Evolutionary conservation across 495 filamentous ascomycete species (phyloP), one percentile per base, ranked within the genome.

Genomic region (Penicillium parvum): DNA sequence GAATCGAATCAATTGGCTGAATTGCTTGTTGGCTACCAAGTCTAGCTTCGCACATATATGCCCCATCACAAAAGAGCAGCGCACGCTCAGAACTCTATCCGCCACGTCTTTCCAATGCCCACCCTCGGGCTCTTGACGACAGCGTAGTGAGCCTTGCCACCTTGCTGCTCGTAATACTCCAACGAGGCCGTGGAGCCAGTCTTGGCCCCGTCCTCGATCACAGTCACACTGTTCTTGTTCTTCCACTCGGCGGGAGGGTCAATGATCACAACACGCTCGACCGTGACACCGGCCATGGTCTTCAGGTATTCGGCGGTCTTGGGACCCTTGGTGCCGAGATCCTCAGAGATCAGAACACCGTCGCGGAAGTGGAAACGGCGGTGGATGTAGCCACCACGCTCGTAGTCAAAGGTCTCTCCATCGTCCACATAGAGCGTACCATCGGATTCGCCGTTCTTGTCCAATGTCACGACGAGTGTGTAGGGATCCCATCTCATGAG

Each of bases 401-500:
- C 66, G 59, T 86, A 92, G 28, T 95, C 86, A 46, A 87, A 97
- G 0, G 84, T 86, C 68, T 96, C 90, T 18, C 92, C 94, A 51
- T 98, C 92, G 54, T 97, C 92, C 35, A 94, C 69, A 53, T 97
- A 98, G 19, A 98, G 66, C 4, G 80, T 79, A 19, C 92, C 92
- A 37, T 86, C 81, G 0, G 92, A 90, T 38, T 78, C 74, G 32
- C 81, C 82, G 22, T 79, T 72, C 55, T 82, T 79, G 50, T 77
- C 69, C n/a, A 95, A 67, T 1, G 81, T 77, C 4, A 97, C 71
- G 26, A 97, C 80, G 2, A 98, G 76, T 7, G 92, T 97, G 65
- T 95, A 95, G 5, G 91, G 89, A 58, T 98, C 92, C 68, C 79
- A 94, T 53, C 78, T 83, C 94, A 97, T 96, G 7, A 96, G 71